Percentiles rank a stretch among this genome's conserved stretches.
phyloP scores from a whole-genome alignment of 2,329 filamentous ascomycete genomes.

The Diplodia sapinea region DNA sequence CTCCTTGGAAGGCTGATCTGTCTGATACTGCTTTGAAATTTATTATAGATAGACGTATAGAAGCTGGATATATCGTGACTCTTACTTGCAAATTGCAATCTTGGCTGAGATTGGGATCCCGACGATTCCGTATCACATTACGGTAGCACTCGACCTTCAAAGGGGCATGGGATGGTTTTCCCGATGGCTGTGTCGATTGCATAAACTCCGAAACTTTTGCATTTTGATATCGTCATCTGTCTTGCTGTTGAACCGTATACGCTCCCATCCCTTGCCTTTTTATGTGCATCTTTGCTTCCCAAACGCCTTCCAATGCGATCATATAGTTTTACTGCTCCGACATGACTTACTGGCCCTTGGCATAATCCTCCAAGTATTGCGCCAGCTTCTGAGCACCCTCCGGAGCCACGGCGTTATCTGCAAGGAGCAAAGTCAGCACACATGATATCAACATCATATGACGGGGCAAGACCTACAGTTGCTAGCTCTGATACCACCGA shows the following conservation, averaged over 20 bases:
- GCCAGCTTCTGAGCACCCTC: constrained; percentile 72
- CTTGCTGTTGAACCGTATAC: constrained; percentile 24
- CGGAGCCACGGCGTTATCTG: constrained; percentile 77
- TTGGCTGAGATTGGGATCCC: too few species aligned
- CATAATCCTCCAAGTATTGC: constrained; percentile 67
- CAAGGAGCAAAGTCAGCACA: constrained; percentile 33
- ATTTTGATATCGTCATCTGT: not conserved
- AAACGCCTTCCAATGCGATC: constrained; percentile 22
- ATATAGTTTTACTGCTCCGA: not conserved
- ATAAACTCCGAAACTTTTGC: not conserved
- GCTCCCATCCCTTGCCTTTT: constrained; percentile 12
- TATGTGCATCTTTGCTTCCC: constrained; percentile 4
- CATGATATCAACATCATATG: not conserved
- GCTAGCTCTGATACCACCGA: constrained; percentile 83
- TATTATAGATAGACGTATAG: not conserved
- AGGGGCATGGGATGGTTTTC: not conserved
- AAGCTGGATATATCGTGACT: not conserved
- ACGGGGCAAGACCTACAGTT: constrained; percentile 63
- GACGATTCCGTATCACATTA: not conserved
- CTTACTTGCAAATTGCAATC: too few species aligned
- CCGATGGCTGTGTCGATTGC: not conserved
- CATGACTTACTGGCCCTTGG: constrained; percentile 42
- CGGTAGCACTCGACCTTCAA: too few species aligned
- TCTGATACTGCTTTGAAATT: not conserved
- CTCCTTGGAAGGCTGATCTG: not conserved